Percentiles rank a stretch among this genome's conserved stretches.
Conservation (phyloP, 352 stramenopile genomes). For the Halophytophthora polymorphica region DNA sequence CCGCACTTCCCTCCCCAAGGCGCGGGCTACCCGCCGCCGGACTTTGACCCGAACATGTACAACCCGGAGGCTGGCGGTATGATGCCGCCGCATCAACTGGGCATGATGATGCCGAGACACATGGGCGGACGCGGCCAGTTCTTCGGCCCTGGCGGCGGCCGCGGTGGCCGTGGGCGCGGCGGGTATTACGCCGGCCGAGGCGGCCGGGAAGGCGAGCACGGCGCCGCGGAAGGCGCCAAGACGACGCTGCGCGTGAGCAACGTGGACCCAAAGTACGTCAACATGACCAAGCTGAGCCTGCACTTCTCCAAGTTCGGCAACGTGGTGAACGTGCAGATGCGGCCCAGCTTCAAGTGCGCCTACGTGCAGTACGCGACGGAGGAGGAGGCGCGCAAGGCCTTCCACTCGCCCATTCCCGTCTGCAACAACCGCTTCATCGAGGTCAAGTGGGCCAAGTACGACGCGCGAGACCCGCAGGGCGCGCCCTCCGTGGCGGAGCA, state of each 20-base stretch:
- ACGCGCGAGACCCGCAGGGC: constrained; percentile 63
- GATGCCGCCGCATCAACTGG: constrained; percentile 43
- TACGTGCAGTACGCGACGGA: constrained; percentile 86
- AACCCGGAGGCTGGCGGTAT: constrained; percentile 62
- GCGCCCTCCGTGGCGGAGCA: constrained; percentile 37
- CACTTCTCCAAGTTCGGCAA: constrained; percentile 89
- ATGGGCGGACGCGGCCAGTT: constrained; percentile 50
- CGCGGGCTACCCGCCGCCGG: constrained; percentile 32
- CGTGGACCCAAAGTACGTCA: constrained; percentile 86
- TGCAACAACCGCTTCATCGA: constrained; percentile 90
- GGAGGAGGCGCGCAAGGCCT: constrained; percentile 80
- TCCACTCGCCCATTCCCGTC: constrained; percentile 83
- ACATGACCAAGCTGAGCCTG: constrained; percentile 85
- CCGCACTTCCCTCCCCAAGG: constrained; percentile 48
- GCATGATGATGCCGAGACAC: constrained; percentile 67
- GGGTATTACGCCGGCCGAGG: constrained; percentile 34
- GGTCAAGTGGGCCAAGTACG: constrained; percentile 85
- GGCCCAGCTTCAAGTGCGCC: constrained; percentile 69
- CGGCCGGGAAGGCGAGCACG: constrained; percentile 27
- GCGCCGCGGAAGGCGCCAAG: constrained; percentile 32
- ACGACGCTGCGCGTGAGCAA: constrained; percentile 83
- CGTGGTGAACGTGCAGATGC: constrained; percentile 89
- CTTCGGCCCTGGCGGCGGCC: constrained; percentile 38
- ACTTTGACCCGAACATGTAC: constrained; percentile 70
- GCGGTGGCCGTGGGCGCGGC: constrained; percentile 36